Base-by-base conservation (phyloP, 2,329 filamentous ascomycete species). In the Elsinoe necatrix region DNA sequence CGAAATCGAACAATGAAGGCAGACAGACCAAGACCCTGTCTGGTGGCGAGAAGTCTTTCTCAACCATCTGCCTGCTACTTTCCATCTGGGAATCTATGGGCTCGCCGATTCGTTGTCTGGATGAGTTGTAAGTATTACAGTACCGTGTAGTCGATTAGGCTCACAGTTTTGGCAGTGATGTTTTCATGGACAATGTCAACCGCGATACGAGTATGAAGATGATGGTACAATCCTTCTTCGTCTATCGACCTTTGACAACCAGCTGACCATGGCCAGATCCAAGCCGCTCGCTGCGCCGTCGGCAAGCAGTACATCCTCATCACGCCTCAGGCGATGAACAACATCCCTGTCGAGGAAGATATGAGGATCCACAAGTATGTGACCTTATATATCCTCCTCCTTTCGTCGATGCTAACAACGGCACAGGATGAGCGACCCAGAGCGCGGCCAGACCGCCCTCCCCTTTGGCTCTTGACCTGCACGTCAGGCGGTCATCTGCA, bases 161-260 rank as follows among this genome's bases (percentile, higher is more conserved):
- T 37, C 25, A 41, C 27, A 39, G 23, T 2, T 9, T 21, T 23
- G 8, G 21, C 20, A 56, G 54, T 67, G 93, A 98, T 69, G 93
- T 98, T 29, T 98, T 96, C 77, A 98, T 98, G 93, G 93, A 98
- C 72, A 89, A 86, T 63, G 89, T 97, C 58, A 98, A 98, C 71
- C 84, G 93, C 59, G 89, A 87, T 57, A 87, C 95, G 63, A 95
- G 89, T 68, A 95, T 95, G 64, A 87, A 87, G 61, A 89, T 98
- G 86, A 87, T 98, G 71, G 54, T 56, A 37, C 9, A n/a, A 3
- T 37, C 29, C 29, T 27, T 37, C 16, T 7, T 34, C 86, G 5
- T 89, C 74, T 75, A 27, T 27, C 25, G 20, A 20, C 42, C 20
- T 48, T 51, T 27, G n/a, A 54, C 43, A 60, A 21, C 42, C 56